Base-by-base conservation (phyloP, 2,329 filamentous ascomycete genomes). In the Penicillium psychrosexuale region DNA sequence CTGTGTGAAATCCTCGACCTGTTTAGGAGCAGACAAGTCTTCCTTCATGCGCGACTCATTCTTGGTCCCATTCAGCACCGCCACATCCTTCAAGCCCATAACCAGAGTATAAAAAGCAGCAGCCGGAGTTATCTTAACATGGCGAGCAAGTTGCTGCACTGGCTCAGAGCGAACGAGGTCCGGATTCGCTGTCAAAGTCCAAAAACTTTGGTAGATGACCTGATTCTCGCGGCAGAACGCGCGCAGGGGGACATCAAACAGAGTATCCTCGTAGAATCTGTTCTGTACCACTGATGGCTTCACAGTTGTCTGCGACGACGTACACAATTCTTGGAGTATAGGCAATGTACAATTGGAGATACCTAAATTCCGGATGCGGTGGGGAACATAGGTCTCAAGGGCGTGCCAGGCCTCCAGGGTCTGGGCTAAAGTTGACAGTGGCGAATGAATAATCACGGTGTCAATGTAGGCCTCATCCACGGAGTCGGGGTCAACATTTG, bases 261-360 rank as follows among this genome's bases (percentile, higher is more conserved):
- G 66, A 0, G 84, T 87, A 2, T 75, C 72, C 1, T 75, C 71
- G 66, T 86, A 82, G 72, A 94, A 90, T 1, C 88, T 82, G 66
- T 94, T 93, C 73, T 94, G 90, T 5, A 92, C 85, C 1, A 91
- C 80, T 1, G 81, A 77, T 0, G 83, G 84, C 60, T 80, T 82
- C 61, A 84, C 66, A 0, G 63, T 72, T 3, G 77, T 75, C 17
- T 73, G 64, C 1, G 76, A 66, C 1, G 64, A 68, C 0, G 38
- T 56, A 55, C 79, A 77, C 1, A 91, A 72, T 5, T 73, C 71
- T 49, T 80, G 69, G 0, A 94, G 77, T 1, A 83, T 71, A 0
- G 77, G 69, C 2, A 88, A 72, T n/a, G 78, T 75, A n/a, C 83
- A 82, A 70, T 94, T 94, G 51, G 88, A 91, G 52, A 94, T 86